These are phyloP conservation scores for Colletotrichum limetticola DNA, from an alignment of 2,329 filamentous ascomycete genomes.

Conservation along the genomic window DNA sequence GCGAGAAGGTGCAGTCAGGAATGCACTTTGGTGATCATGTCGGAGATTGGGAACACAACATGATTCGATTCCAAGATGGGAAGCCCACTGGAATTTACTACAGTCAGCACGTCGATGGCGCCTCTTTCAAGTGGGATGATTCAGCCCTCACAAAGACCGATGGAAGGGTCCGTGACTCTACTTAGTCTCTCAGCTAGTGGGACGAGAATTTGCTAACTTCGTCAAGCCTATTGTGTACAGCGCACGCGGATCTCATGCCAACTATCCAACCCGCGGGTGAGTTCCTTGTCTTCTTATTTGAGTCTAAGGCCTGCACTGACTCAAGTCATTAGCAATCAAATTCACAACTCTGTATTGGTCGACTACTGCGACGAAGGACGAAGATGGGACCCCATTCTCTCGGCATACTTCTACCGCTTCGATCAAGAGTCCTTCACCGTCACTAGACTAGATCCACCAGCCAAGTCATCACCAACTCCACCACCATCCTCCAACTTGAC, in stretches of 20 bases:
- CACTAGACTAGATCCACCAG: conserved; percentile 31
- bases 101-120: conserved; percentile 42
- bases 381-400: conserved; percentile 47
- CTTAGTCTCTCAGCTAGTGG: not conserved
- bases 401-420: conserved; percentile 49
- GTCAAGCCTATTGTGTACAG: conserved; percentile 47
- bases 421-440: conserved; percentile 40
- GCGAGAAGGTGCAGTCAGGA: conserved; percentile 25
- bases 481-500: conserved; percentile 41
- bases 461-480: not conserved
- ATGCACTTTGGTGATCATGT: conserved; percentile 45
- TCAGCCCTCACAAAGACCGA: conserved; percentile 37
- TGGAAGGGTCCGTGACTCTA: conserved; percentile 39
- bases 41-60: conserved; percentile 46
- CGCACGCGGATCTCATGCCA: conserved; percentile 48
- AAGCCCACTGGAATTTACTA: conserved; percentile 43
- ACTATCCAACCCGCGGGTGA: conserved; percentile 45
- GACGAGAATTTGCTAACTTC: not conserved
- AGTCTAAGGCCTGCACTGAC: not conserved
- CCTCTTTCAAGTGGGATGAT: conserved; percentile 44
- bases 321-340: conserved; percentile 39
- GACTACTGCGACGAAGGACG: conserved; percentile 48
- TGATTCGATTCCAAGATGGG: conserved; percentile 44
- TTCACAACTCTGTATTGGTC: conserved; percentile 45
- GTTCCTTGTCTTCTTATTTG: not conserved